A percentile compares a stretch with the other conserved stretches of the same genome.
Conservation (phyloP, 2,329 filamentous ascomycete species). For the Magnaporthiopsis poae region DNA sequence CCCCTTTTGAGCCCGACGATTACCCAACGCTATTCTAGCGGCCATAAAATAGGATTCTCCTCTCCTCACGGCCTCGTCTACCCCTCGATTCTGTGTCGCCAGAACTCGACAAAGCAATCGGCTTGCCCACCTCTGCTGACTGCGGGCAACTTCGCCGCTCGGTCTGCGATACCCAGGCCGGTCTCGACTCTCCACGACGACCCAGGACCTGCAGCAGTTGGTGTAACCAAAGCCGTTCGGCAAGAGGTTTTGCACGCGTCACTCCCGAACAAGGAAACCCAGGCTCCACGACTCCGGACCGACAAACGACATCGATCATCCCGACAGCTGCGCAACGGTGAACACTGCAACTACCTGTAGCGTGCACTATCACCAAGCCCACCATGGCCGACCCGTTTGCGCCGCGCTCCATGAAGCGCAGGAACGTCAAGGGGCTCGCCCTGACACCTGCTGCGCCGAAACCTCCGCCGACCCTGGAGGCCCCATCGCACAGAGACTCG, state of each 20-base stretch:
- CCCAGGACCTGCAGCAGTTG: neutral
- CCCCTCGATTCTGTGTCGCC: neutral
- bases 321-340: neutral
- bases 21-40: neutral
- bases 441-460: constrained; percentile 71
- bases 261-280: neutral
- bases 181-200: no score
- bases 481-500: constrained; percentile 38
- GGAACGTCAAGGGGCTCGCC: constrained; percentile 91
- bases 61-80: neutral
- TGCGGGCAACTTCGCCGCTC: no score
- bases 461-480: constrained; percentile 59
- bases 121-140: no score
- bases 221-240: neutral
- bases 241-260: neutral
- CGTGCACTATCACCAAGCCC: neutral
- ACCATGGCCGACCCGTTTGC: constrained; percentile 54
- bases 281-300: neutral
- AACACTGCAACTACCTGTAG: neutral
- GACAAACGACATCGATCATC: neutral
- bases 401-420: constrained; percentile 86
- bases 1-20: neutral
- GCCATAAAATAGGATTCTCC: neutral
- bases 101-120: no score
- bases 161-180: neutral